phyloP scores from a whole-genome alignment of 225 moss, liverwort and hornwort genomes.

The Bryum argenteum region DNA sequence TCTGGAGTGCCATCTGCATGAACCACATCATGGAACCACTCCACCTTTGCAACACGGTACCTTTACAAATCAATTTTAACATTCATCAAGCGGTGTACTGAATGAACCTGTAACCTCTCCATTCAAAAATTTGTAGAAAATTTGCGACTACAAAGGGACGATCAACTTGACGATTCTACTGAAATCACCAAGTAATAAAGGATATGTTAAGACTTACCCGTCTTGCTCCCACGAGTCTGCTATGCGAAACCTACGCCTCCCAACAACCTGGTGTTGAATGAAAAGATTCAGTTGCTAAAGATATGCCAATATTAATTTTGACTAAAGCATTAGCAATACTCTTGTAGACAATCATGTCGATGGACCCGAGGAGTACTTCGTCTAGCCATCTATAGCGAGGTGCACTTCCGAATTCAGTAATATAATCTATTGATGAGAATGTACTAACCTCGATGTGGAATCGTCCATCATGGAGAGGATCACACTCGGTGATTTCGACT shows the following conservation, averaged over 20 bases:
- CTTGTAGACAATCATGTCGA: no score
- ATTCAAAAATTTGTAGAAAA: not conserved
- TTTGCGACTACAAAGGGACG: not conserved
- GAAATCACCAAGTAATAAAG: not conserved
- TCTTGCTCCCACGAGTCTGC: constrained; percentile 87
- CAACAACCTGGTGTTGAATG: constrained; percentile 61
- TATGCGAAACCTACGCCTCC: constrained; percentile 81
- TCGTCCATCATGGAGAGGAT: constrained; percentile 78
- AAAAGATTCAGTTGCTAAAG: constrained; percentile 24
- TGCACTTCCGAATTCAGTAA: no score
- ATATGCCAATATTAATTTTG: not conserved
- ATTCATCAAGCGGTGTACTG: constrained; percentile 1
- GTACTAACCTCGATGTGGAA: constrained; percentile 75
- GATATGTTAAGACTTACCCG: constrained; percentile 52
- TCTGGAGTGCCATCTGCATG: constrained; percentile 62
- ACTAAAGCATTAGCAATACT: no score
- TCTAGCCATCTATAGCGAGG: no score
- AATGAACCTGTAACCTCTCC: constrained; percentile 4
- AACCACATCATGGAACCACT: constrained; percentile 75
- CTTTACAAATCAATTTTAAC: constrained; percentile 34
- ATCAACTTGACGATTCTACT: not conserved
- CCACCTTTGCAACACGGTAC: constrained; percentile 85
- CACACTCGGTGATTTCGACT: constrained; percentile 96
- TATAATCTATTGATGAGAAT: not conserved
- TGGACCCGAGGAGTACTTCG: no score